Percentiles rank a stretch among this genome's conserved stretches.
phyloP scores from a whole-genome alignment of 1,139 yeast genomes.

The Kodamaea sp. region DNA sequence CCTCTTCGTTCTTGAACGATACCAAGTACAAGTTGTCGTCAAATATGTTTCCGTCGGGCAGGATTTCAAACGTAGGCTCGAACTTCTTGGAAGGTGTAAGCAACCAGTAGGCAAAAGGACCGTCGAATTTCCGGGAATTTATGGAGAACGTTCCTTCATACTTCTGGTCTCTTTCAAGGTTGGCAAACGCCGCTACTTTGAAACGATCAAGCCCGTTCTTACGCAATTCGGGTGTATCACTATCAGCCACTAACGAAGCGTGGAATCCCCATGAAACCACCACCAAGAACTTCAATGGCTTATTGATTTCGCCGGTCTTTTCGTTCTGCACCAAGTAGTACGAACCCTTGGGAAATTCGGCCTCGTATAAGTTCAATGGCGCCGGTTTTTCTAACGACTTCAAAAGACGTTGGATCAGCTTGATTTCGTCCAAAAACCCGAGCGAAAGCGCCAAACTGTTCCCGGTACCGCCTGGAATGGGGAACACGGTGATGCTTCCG shows the following conservation, averaged over 20 bases:
- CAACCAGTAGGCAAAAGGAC: conserved; percentile 67
- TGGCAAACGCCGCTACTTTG: conserved; percentile 61
- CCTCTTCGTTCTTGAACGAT: conserved; percentile 46
- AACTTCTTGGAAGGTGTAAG: conserved; percentile 62
- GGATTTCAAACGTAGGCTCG: conserved; percentile 70
- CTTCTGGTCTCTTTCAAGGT: conserved; percentile 48
- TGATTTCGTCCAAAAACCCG: conserved; percentile 39
- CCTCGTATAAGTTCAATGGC: conserved; percentile 58
- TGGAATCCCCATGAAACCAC: conserved; percentile 87
- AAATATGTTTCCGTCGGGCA: conserved; percentile 64
- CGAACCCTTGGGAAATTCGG: conserved; percentile 53
- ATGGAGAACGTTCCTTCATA: conserved; percentile 46
- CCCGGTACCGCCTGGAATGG: conserved; percentile 85
- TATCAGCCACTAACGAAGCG: conserved; percentile 79
- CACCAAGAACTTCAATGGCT: conserved; percentile 52
- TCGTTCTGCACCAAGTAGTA: conserved; percentile 26
- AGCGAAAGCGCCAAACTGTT: conserved; percentile 74
- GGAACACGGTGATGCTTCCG: conserved; percentile 35
- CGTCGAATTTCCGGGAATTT: conserved; percentile 18
- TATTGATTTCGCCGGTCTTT: conserved; percentile 14
- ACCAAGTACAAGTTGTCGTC: conserved; percentile 55
- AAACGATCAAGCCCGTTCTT: conserved; percentile 68
- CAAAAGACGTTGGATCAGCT: conserved; percentile 46
- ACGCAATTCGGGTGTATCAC: conserved; percentile 69
- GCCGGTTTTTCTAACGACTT: conserved; percentile 18